Evolutionary conservation across 2,329 filamentous ascomycete species (phyloP), one percentile per base, ranked within the genome.

Genomic region (Albophoma yamanashiensis): DNA sequence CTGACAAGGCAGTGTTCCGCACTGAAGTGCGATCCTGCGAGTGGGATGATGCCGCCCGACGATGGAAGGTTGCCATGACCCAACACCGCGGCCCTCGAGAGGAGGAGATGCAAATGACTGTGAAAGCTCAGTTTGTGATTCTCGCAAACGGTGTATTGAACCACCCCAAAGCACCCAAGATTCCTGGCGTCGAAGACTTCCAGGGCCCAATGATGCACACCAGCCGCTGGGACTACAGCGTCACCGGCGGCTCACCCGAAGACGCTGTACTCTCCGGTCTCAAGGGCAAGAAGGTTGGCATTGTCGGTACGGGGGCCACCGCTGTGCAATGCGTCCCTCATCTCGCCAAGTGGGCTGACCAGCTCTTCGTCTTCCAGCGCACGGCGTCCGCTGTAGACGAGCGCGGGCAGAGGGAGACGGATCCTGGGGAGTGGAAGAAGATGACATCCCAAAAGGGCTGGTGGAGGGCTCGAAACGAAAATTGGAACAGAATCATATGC

Each of bases 281-380:
- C 2, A 69, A 76, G 25, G 76, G 73, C 14, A 78, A 79, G 68
- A 67, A 69, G 2, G 78, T 82, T 1, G 80, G 74, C 3, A 71
- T 82, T 56, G 69, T 83, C 38, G 81, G 80, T 27, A 82, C 79
- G 0, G 80, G 78, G 0, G 78, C 79, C 1, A 81, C 78, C 0
- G 76, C 74, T 0, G 70, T 82, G 3, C 77, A 80, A 61, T 73
- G 71, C 1, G 66, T 81, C 0, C 78, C 80, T 0, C 66, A 72
- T 22, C 66, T 83, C 0, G 79, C 76, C 2, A 72, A 76, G 55
- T 79, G 73, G 61, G 76, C 79, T 0, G 76, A 79, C 56, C 71
- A 82, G 45, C 65, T 84, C 3, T 81, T 77, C 62, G 80, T 85
- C n/a, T 76, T 85, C 65, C 82, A 85, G 66, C 77, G 82, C 3